phyloP scores from a whole-genome alignment of 805 yeast genomes.

The Clavispora carvajalis region DNA sequence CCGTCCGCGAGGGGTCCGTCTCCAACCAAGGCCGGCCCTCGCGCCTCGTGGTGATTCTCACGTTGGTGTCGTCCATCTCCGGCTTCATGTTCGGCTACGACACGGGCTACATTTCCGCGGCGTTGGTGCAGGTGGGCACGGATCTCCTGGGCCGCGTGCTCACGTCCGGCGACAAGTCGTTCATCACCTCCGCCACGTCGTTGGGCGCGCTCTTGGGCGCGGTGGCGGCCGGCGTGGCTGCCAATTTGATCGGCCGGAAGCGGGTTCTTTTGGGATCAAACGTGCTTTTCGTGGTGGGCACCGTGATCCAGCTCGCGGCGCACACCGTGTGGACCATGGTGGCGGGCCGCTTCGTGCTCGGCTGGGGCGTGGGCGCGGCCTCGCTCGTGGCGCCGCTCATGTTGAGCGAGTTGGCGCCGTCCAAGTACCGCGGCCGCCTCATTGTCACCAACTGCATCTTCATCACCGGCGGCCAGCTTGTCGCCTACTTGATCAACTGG shows the following conservation, averaged over 20 bases:
- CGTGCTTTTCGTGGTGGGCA: slow-evolving; percentile 76
- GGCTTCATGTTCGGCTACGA: slow-evolving; percentile 98
- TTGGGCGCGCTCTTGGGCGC: slow-evolving; percentile 87
- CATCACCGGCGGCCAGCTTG: slow-evolving; percentile 90
- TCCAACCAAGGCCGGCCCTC: slow-evolving; percentile 24
- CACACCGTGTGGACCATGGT: slow-evolving; percentile 86
- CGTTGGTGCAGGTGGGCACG: slow-evolving; percentile 77
- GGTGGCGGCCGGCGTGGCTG: slow-evolving; percentile 69
- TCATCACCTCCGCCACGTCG: slow-evolving; percentile 92
- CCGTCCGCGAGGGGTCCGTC: no score
- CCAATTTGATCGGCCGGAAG: slow-evolving; percentile 82
- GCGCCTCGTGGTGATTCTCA: slow-evolving; percentile 57
- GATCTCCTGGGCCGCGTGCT: slow-evolving; percentile 53
- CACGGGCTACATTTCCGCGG: slow-evolving; percentile 94
- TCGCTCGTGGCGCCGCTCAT: slow-evolving; percentile 92
- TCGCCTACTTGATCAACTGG: slow-evolving; percentile 92
- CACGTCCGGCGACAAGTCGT: slow-evolving; percentile 76
- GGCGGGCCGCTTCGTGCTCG: slow-evolving; percentile 86
- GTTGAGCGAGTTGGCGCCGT: slow-evolving; percentile 89
- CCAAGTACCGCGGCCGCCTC: slow-evolving; percentile 84
- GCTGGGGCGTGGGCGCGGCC: slow-evolving; percentile 95
- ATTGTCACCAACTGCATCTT: slow-evolving; percentile 85
- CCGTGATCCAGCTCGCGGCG: slow-evolving; percentile 77
- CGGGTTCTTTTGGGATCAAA: slow-evolving; percentile 81
- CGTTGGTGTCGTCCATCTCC: slow-evolving; percentile 79